A percentile compares a stretch with the other conserved stretches of the same genome.
Evolutionary conservation across 495 filamentous ascomycete genomes (phyloP).

Genomic region (Annulohypoxylon bovei): DNA sequence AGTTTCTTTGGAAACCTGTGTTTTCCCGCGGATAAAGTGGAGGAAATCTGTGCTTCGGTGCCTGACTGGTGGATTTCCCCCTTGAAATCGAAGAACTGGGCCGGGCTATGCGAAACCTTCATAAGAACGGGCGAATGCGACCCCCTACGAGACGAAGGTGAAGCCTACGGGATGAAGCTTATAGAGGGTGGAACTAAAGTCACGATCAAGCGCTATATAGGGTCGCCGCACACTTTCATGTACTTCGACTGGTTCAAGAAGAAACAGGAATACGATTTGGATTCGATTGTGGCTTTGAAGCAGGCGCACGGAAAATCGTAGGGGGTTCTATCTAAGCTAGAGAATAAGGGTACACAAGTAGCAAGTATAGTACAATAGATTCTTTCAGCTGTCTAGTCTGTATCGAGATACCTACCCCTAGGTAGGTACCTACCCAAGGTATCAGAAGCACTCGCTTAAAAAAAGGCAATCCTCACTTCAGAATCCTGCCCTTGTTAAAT

Average conservation of each 20-base stretch:
- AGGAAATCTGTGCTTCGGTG: slow-evolving; percentile 38
- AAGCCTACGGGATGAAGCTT: slow-evolving; percentile 60
- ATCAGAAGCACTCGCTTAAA: neutral
- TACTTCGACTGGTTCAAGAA: slow-evolving; percentile 48
- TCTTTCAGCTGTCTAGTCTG: neutral
- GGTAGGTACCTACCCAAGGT: too few relatives aligned
- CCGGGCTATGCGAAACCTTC: slow-evolving; percentile 55
- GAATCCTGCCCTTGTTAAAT: neutral
- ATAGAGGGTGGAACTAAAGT: slow-evolving; percentile 59
- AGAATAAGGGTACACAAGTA: neutral
- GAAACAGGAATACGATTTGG: slow-evolving; percentile 50
- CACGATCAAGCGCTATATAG: slow-evolving; percentile 56
- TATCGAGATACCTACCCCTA: too few relatives aligned
- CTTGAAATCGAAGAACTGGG: slow-evolving; percentile 56
- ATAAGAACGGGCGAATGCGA: slow-evolving; percentile 61
- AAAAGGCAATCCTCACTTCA: neutral
- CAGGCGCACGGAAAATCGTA: slow-evolving; percentile 43
- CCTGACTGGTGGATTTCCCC: slow-evolving; percentile 54
- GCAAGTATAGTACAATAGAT: neutral
- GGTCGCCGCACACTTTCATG: slow-evolving; percentile 62
- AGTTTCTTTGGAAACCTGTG: slow-evolving; percentile 56
- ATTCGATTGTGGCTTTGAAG: slow-evolving; percentile 46
- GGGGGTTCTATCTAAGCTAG: neutral
- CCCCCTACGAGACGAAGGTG: slow-evolving; percentile 63
- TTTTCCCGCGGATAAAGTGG: slow-evolving; percentile 29